Percentiles rank a stretch among this genome's conserved stretches.
Conservation (phyloP, 371 early-diverging fungal species). For the Rhizopus delemar region DNA sequence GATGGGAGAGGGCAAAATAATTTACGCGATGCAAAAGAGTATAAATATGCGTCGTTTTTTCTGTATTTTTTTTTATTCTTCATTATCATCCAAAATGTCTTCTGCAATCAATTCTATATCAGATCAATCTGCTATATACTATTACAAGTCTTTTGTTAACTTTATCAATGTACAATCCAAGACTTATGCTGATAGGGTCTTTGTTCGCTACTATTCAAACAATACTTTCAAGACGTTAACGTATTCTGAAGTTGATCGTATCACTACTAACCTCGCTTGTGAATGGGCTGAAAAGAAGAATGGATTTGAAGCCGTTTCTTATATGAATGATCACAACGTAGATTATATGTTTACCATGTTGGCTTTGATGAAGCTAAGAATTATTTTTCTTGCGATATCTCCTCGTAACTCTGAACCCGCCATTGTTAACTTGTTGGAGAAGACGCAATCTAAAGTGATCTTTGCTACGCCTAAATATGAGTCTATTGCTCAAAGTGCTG, state of each 20-base stretch:
- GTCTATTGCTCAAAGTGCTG: constrained; percentile 7
- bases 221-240: constrained; percentile 18
- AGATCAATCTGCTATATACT: background rate
- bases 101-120: background rate
- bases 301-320: constrained; percentile 10
- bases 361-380: constrained; percentile 31
- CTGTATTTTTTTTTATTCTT: too few relatives aligned
- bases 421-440: constrained; percentile 25
- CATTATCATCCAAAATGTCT: background rate
- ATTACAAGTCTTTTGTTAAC: constrained; percentile 6
- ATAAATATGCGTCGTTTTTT: too few relatives aligned
- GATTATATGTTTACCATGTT: constrained; percentile 24
- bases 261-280: constrained; percentile 36
- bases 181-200: constrained; percentile 4
- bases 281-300: constrained; percentile 6
- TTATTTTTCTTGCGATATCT: constrained; percentile 25
- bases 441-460: constrained; percentile 23
- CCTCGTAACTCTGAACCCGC: constrained; percentile 39
- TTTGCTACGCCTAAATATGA: constrained; percentile 23
- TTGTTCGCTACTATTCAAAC: constrained; percentile 9
- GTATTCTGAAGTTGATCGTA: constrained; percentile 27
- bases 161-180: constrained; percentile 2
- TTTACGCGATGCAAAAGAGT: too few relatives aligned
- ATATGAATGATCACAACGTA: constrained; percentile 27
- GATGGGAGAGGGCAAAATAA: too few relatives aligned